Evolutionary conservation across 2,329 filamentous ascomycete genomes (phyloP), one percentile per base, ranked within the genome.

Genomic region (Capronia coronata): DNA sequence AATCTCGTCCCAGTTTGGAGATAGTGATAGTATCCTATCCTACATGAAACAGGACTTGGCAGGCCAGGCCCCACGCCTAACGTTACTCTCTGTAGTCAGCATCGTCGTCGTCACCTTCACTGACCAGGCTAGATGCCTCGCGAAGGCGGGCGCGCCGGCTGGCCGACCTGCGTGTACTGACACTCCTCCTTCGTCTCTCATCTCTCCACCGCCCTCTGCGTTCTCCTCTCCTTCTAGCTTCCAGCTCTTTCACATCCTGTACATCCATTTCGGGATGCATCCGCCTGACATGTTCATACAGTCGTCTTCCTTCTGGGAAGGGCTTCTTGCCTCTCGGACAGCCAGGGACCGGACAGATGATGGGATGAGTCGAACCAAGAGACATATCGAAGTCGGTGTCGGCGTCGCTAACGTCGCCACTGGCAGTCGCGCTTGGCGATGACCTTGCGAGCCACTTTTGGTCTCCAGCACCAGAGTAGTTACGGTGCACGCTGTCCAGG

Each of bases 241-340:
- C 51, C 42, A 43, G 27, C 40, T 22, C 46, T 46, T 60, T 60
- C 13, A 60, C 29, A 27, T 51, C 29, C 21, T 49, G 45, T 2
- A 60, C 51, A 51, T 61, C 58, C 2, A 61, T 46, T 8, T 61
- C 51, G 2, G 58, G 57, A 48, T 61, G 59, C 32, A 52, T 55
- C 13, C 51, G 48, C 46, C 57, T 35, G 19, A 61, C 53, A 39
- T 61, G 59, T 9, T 52, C 40, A 43, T 61, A 61, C 22, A 61
- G 47, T 16, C 44, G 49, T 30, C 48, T 51, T 4, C 49, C 47
- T n/a, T 46, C 46, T 1, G 46, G 44, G 38, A 61, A 61, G 1
- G 54, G 48, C 10, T 47, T 25, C 3, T 30, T 34, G 10, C 23
- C 22, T 22, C 54, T 46, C 21, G 38, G 50, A 46, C 59, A 61